Conservation (phyloP, 225 moss, liverwort and hornwort species). For the Physcomitrium patens region DNA sequence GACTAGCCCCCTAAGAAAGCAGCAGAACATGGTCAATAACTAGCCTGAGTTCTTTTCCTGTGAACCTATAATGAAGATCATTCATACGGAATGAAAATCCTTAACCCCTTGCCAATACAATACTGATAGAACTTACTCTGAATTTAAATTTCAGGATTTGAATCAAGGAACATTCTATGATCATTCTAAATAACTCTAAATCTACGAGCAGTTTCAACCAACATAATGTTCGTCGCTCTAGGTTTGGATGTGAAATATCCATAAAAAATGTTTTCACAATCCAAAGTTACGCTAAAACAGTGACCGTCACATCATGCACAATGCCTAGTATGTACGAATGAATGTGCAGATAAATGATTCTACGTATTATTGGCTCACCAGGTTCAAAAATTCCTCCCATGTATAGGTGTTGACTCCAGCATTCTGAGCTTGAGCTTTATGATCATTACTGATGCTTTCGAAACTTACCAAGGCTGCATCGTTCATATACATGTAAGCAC, state of each 20-base stretch:
- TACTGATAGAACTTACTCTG: conserved; percentile 19
- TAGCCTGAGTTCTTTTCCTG: conserved; percentile 19
- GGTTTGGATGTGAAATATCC: too few species aligned
- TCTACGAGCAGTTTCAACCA: background rate
- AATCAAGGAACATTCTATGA: background rate
- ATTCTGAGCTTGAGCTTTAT: conserved; percentile 52
- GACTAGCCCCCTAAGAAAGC: conserved; percentile 42
- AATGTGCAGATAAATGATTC: background rate
- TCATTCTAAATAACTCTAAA: background rate
- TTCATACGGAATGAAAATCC: background rate
- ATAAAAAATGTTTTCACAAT: background rate
- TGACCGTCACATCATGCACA: conserved; percentile 24
- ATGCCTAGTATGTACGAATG: conserved; percentile 15
- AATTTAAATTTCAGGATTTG: conserved; percentile 3
- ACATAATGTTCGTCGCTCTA: background rate
- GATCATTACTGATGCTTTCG: conserved; percentile 42
- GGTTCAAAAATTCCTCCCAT: conserved; percentile 62
- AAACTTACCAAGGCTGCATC: conserved; percentile 72
- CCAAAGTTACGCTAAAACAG: conserved; percentile 16
- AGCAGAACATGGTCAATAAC: conserved; percentile 25
- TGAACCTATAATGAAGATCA: conserved; percentile 5
- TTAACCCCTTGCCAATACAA: background rate
- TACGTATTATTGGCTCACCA: conserved; percentile 39
- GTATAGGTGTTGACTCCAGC: conserved; percentile 45
- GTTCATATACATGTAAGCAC: conserved; percentile 28